Conservation (phyloP, 2,329 filamentous ascomycete genomes). For the Monilinia laxa region DNA sequence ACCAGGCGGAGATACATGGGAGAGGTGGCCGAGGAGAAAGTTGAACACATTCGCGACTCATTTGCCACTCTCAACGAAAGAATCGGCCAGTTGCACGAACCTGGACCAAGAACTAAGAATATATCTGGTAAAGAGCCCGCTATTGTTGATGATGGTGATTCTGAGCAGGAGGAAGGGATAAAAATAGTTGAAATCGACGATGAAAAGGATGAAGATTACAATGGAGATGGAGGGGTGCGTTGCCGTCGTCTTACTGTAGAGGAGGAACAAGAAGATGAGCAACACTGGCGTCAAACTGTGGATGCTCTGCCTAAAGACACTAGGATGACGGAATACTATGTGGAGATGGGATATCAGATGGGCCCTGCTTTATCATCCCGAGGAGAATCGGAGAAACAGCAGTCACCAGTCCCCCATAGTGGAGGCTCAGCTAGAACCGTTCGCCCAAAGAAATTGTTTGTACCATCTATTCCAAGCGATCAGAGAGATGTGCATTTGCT, state of each 20-base stretch:
- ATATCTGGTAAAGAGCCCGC: background rate
- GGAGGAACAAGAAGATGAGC: conserved; percentile 8
- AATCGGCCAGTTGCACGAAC: background rate
- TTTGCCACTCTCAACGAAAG: background rate
- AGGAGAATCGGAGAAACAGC: background rate
- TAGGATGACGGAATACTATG: background rate
- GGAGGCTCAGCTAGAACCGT: background rate
- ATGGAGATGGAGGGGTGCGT: background rate
- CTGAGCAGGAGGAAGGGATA: background rate
- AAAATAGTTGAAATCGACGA: background rate
- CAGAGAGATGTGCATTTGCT: too few species aligned
- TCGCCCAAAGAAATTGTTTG: background rate
- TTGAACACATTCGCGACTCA: background rate
- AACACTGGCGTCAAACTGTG: background rate
- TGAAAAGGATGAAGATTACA: background rate
- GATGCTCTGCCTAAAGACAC: background rate
- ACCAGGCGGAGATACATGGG: background rate
- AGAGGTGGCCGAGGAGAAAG: background rate
- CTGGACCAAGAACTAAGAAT: background rate
- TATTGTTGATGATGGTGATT: too few species aligned
- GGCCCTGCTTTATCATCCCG: background rate
- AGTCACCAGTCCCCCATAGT: background rate
- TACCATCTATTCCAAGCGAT: too few species aligned
- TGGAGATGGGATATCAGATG: conserved; percentile 13
- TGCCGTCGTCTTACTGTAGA: background rate